Evolutionary conservation across 805 yeast species (phyloP), one percentile per base, ranked within the genome.

Genomic region (Lipomyces yamadae): DNA sequence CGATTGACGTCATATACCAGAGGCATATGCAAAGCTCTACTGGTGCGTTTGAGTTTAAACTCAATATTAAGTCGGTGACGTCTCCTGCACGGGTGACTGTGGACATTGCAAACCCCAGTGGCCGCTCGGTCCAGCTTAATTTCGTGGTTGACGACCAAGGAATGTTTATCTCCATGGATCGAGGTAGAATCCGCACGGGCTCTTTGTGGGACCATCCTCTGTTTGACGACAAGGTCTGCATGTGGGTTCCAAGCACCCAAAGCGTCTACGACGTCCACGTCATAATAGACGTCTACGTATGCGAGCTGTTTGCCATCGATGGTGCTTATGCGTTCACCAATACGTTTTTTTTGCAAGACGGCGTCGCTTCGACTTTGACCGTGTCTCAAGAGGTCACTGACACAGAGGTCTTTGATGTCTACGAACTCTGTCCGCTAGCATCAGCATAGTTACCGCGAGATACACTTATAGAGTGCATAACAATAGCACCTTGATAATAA

Each of bases 121-220:
- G 42, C 42, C 42, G 42, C 42, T 37, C 42, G 42, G 42, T 37
- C 42, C 42, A 37, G 42, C 42, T 37, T 37, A 37, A 37, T 37
- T 37, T 37, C 42, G 42, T 37, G 42, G 42, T 37, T 37, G 42
- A 37, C 42, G 42, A 37, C 42, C 42, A 37, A 37, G 42, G 42
- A 37, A 37, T 37, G 42, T 37, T 37, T 37, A 37, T 37, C 42
- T 37, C 42, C 42, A 37, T 37, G 42, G 42, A 37, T 37, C 42
- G 42, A 37, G 42, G 42, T 37, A 37, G 42, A 37, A 37, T 37
- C 42, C 42, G 42, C 42, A 37, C 42, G 42, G 42, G 42, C 42
- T 37, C 42, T 37, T 37, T 15, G 42, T 37, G 42, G 42, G 42
- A 37, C 42, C 42, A 37, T 37, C 42, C 42, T 37, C 42, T 37